phyloP scores from a whole-genome alignment of 75 land plant species.

The Cupressus sempervirens region DNA sequence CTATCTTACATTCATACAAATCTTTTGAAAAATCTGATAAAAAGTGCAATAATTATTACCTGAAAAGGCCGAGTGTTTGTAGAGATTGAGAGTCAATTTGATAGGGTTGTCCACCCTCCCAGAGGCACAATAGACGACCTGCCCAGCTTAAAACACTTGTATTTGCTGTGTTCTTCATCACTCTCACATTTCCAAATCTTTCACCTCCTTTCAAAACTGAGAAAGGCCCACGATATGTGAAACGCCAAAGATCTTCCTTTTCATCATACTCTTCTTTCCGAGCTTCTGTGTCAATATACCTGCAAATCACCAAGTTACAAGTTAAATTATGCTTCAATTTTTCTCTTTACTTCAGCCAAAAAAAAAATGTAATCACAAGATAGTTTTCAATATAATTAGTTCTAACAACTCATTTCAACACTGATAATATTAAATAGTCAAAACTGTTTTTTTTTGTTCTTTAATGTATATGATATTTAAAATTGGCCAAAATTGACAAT shows the following conservation, averaged over 20 bases:
- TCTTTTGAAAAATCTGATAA: no score
- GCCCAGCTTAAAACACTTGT: slow-evolving; percentile 73
- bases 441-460: no score
- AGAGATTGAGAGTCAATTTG: slow-evolving; percentile 53
- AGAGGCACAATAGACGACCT: slow-evolving; percentile 58
- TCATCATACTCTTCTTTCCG: slow-evolving; percentile 43
- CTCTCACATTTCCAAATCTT: slow-evolving; percentile 60
- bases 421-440: no score
- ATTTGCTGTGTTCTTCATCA: slow-evolving; percentile 88
- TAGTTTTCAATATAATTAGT: background rate
- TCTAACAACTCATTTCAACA: no score
- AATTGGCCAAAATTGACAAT: no score
- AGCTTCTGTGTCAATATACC: slow-evolving; percentile 64
- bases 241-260: slow-evolving; percentile 47
- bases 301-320: background rate
- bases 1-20: no score
- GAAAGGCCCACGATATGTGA: slow-evolving; percentile 80
- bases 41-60: background rate
- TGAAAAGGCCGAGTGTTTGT: slow-evolving; percentile 50
- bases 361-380: background rate
- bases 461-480: no score
- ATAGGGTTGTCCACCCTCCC: slow-evolving; percentile 83
- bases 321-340: background rate
- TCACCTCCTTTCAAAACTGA: slow-evolving; percentile 59
- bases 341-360: background rate